Percentiles rank a stretch among this genome's conserved stretches.
Evolutionary conservation across 495 filamentous ascomycete genomes (phyloP).

Genomic region (Neurospora hispaniola): DNA sequence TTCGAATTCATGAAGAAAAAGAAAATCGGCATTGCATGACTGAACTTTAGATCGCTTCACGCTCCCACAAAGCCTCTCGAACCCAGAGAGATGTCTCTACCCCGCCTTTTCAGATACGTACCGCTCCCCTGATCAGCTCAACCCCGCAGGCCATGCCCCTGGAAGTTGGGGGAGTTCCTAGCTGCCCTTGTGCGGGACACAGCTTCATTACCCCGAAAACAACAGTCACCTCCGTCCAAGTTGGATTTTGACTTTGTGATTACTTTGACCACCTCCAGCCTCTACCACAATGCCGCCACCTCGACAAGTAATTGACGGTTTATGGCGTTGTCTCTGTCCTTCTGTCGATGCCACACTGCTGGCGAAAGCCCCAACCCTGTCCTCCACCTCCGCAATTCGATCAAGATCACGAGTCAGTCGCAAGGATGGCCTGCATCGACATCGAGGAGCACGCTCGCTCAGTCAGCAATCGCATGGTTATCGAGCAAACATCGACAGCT

Average conservation of each 20-base stretch:
- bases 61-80: neutral
- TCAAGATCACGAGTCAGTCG: neutral
- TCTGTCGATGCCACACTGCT: conserved; percentile 34
- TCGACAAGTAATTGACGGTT: conserved; percentile 45
- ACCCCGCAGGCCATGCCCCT: neutral
- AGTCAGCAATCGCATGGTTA: neutral
- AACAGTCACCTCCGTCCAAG: neutral
- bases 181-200: neutral
- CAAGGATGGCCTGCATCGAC: neutral
- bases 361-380: conserved; percentile 7
- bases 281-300: conserved; percentile 19
- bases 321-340: conserved; percentile 60
- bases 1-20: neutral
- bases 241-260: neutral
- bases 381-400: neutral
- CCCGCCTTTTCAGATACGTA: neutral
- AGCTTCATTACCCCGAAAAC: neutral
- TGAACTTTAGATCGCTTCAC: neutral
- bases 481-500: neutral
- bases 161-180: neutral
- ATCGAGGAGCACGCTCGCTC: neutral
- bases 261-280: neutral
- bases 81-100: neutral
- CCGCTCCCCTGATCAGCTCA: neutral
- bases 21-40: neutral